These are phyloP conservation scores for Sporothrix variecibatus DNA, from an alignment of 2,329 filamentous ascomycete genomes.

Conservation along the genomic window DNA sequence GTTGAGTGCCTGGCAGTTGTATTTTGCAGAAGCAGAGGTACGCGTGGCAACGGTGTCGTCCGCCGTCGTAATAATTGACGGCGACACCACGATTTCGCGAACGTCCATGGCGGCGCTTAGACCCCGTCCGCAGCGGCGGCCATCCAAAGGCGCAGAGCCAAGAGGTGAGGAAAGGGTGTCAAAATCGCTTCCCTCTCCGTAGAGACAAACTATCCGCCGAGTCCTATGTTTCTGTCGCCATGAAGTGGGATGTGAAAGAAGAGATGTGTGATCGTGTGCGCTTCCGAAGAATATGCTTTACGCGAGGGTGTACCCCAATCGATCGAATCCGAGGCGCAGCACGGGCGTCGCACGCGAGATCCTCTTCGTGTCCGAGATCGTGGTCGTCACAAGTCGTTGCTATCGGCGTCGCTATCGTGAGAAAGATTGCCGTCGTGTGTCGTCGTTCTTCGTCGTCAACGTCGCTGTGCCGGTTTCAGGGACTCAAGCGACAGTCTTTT, in stretches of 20 bases:
- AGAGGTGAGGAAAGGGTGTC: not conserved
- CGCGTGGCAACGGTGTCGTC: slow-evolving; percentile 2
- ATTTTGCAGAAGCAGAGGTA: slow-evolving; percentile 2
- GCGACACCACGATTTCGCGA: slow-evolving; percentile 26
- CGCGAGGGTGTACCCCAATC: not conserved
- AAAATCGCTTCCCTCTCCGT: not conserved
- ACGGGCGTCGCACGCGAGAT: not conserved
- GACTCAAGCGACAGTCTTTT: not conserved
- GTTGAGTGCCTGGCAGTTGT: slow-evolving; percentile 44
- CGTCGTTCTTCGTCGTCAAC: not conserved
- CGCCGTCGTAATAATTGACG: slow-evolving; percentile 19
- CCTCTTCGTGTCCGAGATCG: not conserved
- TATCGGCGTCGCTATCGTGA: not conserved
- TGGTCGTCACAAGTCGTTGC: not conserved
- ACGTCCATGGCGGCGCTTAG: slow-evolving; percentile 24
- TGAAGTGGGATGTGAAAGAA: not conserved
- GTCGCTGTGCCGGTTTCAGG: not conserved
- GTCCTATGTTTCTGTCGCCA: slow-evolving; percentile 15
- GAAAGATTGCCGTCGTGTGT: not conserved
- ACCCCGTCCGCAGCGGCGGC: slow-evolving; percentile 36
- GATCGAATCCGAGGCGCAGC: not conserved
- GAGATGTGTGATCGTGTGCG: not conserved
- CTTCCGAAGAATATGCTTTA: not conserved
- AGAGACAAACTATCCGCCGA: slow-evolving; percentile 6
- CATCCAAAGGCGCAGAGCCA: slow-evolving; percentile 27